Conservation (phyloP, 1,284 basidiomycete species). For the Papiliotrema terrestris region DNA sequence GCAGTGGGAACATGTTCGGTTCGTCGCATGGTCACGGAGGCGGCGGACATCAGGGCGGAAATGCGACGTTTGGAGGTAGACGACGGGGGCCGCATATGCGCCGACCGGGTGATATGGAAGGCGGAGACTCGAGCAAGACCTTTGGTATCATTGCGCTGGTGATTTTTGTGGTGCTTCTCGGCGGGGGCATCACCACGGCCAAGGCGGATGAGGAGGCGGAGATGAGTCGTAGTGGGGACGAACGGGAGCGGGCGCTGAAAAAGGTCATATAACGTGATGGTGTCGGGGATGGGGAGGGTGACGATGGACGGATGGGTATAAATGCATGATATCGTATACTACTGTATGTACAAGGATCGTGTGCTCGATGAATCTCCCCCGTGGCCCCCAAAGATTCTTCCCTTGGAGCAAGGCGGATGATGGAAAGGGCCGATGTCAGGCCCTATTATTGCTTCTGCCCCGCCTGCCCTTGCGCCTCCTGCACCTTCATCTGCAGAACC, state of each 20-base stretch:
- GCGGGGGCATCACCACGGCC: neutral
- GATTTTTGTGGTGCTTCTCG: conserved; percentile 5
- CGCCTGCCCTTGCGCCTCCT: conserved; percentile 28
- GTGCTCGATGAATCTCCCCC: neutral
- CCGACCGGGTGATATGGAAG: neutral
- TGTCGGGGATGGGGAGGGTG: neutral
- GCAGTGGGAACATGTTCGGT: neutral
- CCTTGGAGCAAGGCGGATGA: too few relatives aligned
- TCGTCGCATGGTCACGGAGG: neutral
- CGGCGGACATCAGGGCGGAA: neutral
- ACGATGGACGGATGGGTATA: conserved; percentile 8
- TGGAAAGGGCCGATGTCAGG: too few relatives aligned
- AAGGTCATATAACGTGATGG: neutral
- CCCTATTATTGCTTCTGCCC: neutral
- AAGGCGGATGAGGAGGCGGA: conserved; percentile 12
- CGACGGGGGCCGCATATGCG: too few relatives aligned
- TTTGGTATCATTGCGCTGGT: neutral
- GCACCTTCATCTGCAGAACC: conserved; percentile 72
- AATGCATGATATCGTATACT: conserved; percentile 14
- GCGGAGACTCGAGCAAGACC: neutral
- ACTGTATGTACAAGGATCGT: neutral
- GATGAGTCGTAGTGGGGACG: neutral
- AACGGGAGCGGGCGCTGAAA: neutral
- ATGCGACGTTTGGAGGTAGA: too few relatives aligned
- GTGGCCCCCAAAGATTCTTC: neutral